Percentiles rank a stretch among this genome's conserved stretches.
phyloP scores from a whole-genome alignment of 805 yeast genomes.

The Cyberlindnera japonica region DNA sequence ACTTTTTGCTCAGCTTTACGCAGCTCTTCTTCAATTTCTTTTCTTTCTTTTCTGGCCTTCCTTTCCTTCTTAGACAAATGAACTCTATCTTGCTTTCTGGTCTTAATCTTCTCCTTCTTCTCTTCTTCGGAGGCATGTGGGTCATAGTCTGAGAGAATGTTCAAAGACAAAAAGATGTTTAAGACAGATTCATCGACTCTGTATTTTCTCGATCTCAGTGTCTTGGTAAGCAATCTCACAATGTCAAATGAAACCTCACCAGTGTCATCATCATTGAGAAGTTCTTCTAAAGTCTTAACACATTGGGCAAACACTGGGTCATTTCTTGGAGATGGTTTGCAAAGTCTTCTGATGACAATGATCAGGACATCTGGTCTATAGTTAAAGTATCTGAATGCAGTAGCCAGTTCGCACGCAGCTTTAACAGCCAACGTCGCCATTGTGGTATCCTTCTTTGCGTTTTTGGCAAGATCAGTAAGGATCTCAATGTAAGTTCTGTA shows the following conservation, averaged over 20 bases:
- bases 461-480: conserved; percentile 41
- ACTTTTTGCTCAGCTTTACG: conserved; percentile 82
- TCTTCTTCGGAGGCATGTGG: conserved; percentile 54
- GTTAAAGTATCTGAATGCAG: conserved; percentile 74
- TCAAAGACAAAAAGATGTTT: conserved; percentile 65
- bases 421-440: conserved; percentile 59
- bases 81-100: conserved; percentile 83
- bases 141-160: conserved; percentile 65
- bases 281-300: conserved; percentile 59
- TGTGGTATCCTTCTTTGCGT: conserved; percentile 33
- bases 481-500: conserved; percentile 65
- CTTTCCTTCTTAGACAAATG: conserved; percentile 88
- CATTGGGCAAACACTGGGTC: conserved; percentile 53
- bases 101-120: conserved; percentile 42
- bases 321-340: conserved; percentile 46
- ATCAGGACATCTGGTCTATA: conserved; percentile 71
- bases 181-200: conserved; percentile 82
- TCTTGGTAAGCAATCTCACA: conserved; percentile 61
- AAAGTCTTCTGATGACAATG: conserved; percentile 63
- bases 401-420: conserved; percentile 75
- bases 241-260: conserved; percentile 81
- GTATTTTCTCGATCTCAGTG: conserved; percentile 68
- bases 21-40: conserved; percentile 85
- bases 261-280: conserved; percentile 74
- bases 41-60: conserved; percentile 82